Percentiles rank a stretch among this genome's conserved stretches.
Conservation (phyloP, 768 basidiomycete genomes). For the Cubamyces sp. region DNA sequence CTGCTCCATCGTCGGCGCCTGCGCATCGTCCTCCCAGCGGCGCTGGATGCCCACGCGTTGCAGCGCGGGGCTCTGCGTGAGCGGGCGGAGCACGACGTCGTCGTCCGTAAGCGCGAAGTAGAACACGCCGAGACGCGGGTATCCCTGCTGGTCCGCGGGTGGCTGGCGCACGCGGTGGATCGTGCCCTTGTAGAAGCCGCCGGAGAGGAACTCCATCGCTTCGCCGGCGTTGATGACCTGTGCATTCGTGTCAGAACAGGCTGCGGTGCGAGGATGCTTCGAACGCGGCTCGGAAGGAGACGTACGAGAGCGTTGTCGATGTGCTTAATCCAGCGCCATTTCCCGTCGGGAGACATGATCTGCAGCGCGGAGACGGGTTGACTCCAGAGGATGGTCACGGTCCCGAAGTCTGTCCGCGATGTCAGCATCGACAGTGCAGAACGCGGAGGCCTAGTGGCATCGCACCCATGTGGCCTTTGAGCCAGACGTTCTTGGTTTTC, state of each 20-base stretch:
- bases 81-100: conserved; percentile 35
- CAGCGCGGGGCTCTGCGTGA: conserved; percentile 38
- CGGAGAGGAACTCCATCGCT: conserved; percentile 39
- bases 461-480: conserved; percentile 44
- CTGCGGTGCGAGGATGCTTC: background rate
- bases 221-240: conserved; percentile 47
- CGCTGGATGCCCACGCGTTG: conserved; percentile 37
- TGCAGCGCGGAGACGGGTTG: conserved; percentile 44
- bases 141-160: conserved; percentile 39
- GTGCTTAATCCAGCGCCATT: conserved; percentile 43
- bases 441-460: background rate
- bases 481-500: conserved; percentile 39
- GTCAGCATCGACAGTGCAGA: no score
- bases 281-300: background rate
- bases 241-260: background rate
- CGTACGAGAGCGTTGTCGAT: conserved; percentile 41
- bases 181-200: conserved; percentile 42
- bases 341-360: conserved; percentile 39
- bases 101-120: conserved; percentile 42
- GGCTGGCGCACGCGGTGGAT: conserved; percentile 45
- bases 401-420: conserved; percentile 35
- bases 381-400: conserved; percentile 42
- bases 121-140: conserved; percentile 39
- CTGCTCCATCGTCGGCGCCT: conserved; percentile 35
- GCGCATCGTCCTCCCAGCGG: conserved; percentile 30